Evolutionary conservation across 331 rosid species (phyloP), one percentile per base, ranked within the genome.

Genomic region (Quercus phellos): DNA sequence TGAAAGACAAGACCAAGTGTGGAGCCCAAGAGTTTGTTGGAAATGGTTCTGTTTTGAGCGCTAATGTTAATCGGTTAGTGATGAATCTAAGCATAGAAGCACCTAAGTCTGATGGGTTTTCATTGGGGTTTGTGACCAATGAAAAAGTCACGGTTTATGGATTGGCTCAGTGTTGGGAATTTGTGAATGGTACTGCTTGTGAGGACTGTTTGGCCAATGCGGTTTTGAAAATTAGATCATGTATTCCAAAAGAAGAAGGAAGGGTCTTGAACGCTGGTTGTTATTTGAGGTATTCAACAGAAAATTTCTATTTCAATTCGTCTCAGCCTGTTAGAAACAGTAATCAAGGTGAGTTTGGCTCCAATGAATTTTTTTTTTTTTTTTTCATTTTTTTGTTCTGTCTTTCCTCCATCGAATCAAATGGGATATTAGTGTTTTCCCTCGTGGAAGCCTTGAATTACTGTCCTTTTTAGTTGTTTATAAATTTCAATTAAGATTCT

Each of bases 91-190:
- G 90, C 21, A 55, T 54, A 1, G 77, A 54, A 73, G 89, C 94
- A 21, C 85, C 85, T 0, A 84, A 54, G 61, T 86, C 78, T 10
- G 85, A 77, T 35, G 91, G 93, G 22, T 93, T 90, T 22, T 53
- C 46, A 11, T 93, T 81, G 19, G 90, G 87, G 13, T 74, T 43
- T 51, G 81, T 86, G 80, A 58, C 4, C 6, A 26, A 46, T 21
- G 67, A 42, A 46, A 89, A 90, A 59, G 84, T 81, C 2, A 75
- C 73, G 2, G 96, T 93, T 66, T 85, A 77, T 79, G 96, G 98
- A 27, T 87, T 90, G 93, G 98, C 90, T 77, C 96, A 90, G 85
- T 93, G 98, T 60, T 93, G 98, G 98, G 81, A 83, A 51, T 56
- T 77, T 67, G 90, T 89, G 4, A 88, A 34, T 34, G 90, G 83